Conservation (phyloP, 2,329 filamentous ascomycete genomes). For the Apiospora marii region DNA sequence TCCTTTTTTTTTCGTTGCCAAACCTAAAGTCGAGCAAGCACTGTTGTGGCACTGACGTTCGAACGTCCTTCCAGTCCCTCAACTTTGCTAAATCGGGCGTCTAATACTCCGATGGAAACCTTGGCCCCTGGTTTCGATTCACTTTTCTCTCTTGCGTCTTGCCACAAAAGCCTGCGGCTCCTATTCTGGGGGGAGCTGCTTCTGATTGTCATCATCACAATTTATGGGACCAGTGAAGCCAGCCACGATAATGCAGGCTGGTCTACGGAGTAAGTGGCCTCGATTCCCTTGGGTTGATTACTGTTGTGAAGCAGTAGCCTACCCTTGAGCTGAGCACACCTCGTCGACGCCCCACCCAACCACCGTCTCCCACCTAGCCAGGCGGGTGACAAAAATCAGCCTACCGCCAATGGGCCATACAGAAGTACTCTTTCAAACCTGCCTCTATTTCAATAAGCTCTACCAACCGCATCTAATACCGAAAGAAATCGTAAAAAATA, state of each 20-base stretch:
- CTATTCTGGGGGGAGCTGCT: slow-evolving; percentile 4
- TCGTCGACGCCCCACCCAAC: background rate
- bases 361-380: background rate
- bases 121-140: slow-evolving; percentile 9
- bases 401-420: no score
- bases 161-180: slow-evolving; percentile 13
- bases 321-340: slow-evolving; percentile 9
- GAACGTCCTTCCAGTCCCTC: slow-evolving; percentile 13
- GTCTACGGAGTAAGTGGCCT: background rate
- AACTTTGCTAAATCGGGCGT: slow-evolving; percentile 2
- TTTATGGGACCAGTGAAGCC: slow-evolving; percentile 12
- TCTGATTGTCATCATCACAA: slow-evolving; percentile 17
- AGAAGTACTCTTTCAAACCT: no score
- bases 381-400: no score
- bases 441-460: no score
- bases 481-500: no score
- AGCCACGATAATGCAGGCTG: background rate
- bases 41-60: slow-evolving; percentile 15
- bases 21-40: background rate
- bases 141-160: background rate
- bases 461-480: no score
- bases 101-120: slow-evolving; percentile 13
- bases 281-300: slow-evolving; percentile 12
- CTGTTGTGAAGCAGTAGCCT: slow-evolving; percentile 1
- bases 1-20: background rate